Base-by-base conservation (phyloP, 495 filamentous ascomycete species). In the Podospora australis region DNA sequence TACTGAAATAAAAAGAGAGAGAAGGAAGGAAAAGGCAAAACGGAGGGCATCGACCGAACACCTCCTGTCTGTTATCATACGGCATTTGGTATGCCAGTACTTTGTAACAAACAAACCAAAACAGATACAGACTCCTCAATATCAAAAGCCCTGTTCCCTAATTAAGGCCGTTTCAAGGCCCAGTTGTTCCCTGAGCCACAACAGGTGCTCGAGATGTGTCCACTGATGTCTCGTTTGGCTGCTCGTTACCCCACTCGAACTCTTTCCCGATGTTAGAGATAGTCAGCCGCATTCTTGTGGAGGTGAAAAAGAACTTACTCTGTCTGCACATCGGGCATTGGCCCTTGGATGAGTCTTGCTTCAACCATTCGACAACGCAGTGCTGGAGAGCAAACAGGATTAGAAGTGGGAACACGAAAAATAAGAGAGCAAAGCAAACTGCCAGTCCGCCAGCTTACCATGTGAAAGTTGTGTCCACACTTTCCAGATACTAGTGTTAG, bases 311-410 rank as follows among this genome's bases (percentile, higher is more conserved):
- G n/a, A 28, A 58, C 83, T 67, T 77, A 92, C 88, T 90, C 66
- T 96, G 92, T 43, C 92, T 78, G 60, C 92, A 99, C 94, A 99
- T 97, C 13, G 92, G 92, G 66, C 92, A 99, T 38, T 95, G 80
- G 13, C 90, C 92, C 59, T 94, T 91, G 7, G 90, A 88, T 13
- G 86, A 82, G 45, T 96, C 92, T 59, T 95, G 90, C 56, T 92
- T 83, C 49, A 99, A 87, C 92, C 92, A 99, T 38, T 89, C 88
- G 63, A 86, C 77, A 47, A 97, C 87, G 60, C 92, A 99, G 67
- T 99, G 92, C 90, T 96, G 40, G 30, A 16, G n/a, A 38, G 25
- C 19, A 9, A 4, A 10, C 19, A 41, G 46, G 6, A 23, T 21
- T 19, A 44, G 23, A 28, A 14, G 26, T 13, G 25, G 2, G 22